Evolutionary conservation across 768 basidiomycete species (phyloP).

Genomic region (Mycena floridula): DNA sequence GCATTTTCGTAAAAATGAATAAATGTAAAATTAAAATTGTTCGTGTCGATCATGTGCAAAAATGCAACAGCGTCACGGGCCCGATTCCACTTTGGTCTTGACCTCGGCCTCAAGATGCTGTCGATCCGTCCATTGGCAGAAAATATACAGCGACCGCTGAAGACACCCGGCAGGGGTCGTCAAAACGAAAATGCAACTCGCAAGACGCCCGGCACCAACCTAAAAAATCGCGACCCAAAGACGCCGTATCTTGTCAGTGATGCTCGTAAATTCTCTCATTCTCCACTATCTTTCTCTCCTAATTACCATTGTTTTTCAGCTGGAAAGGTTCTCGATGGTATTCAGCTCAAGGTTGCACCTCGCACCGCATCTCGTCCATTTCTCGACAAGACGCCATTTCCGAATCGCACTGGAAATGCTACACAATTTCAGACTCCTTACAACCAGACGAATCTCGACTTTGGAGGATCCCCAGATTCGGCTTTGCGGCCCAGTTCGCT

Average conservation of each 20-base stretch:
- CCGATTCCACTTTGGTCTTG: no score
- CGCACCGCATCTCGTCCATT: constrained; percentile 38
- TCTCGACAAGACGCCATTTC: constrained; percentile 72
- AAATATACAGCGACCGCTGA: constrained; percentile 26
- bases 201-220: constrained; percentile 29
- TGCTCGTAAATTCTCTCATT: background rate
- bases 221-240: background rate
- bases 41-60: no score
- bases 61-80: no score
- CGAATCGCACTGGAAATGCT: constrained; percentile 42
- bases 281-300: background rate
- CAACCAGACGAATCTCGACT: constrained; percentile 27
- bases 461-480: constrained; percentile 31
- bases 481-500: constrained; percentile 61
- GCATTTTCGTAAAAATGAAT: no score
- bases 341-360: background rate
- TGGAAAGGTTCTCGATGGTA: background rate
- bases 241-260: background rate
- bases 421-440: constrained; percentile 28
- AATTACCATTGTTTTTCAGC: no score
- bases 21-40: no score
- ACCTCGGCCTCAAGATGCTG: constrained; percentile 24
- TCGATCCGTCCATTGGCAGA: constrained; percentile 28
- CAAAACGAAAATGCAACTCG: constrained; percentile 44
- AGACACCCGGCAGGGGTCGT: constrained; percentile 51